These are phyloP conservation scores for Prunus davidiana DNA, from an alignment of 306 rosid species.

Conservation along the genomic window DNA sequence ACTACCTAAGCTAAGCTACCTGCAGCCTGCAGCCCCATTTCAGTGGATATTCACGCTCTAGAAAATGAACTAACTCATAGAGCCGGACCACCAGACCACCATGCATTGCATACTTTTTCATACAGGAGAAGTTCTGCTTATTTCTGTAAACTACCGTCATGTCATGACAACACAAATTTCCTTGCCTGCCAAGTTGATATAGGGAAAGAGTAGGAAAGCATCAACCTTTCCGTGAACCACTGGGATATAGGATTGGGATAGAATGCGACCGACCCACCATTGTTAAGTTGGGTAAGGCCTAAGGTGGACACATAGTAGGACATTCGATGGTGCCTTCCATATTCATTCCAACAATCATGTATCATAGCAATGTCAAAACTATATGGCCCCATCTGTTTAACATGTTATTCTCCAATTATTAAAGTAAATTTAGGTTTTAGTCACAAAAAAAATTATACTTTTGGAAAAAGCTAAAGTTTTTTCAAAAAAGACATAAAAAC, in stretches of 20 bases:
- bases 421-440: no score
- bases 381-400: background rate
- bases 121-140: background rate
- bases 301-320: no score
- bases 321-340: constrained; percentile 8
- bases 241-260: background rate
- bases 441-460: no score
- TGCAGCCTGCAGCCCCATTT: background rate
- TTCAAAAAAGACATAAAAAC: no score
- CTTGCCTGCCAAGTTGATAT: constrained; percentile 34
- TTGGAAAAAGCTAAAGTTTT: no score
- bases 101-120: background rate
- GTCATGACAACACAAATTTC: background rate
- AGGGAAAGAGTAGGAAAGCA: constrained; percentile 23
- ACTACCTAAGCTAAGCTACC: background rate
- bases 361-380: constrained; percentile 6
- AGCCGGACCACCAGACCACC: background rate
- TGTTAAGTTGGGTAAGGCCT: background rate
- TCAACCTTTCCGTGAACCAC: constrained; percentile 20
- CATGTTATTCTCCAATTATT: no score
- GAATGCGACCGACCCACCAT: background rate
- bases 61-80: background rate
- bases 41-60: background rate
- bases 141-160: constrained; percentile 11
- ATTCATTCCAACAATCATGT: constrained; percentile 1